phyloP scores from a whole-genome alignment of 2,329 filamentous ascomycete species.

The Grosmannia clavigera region DNA sequence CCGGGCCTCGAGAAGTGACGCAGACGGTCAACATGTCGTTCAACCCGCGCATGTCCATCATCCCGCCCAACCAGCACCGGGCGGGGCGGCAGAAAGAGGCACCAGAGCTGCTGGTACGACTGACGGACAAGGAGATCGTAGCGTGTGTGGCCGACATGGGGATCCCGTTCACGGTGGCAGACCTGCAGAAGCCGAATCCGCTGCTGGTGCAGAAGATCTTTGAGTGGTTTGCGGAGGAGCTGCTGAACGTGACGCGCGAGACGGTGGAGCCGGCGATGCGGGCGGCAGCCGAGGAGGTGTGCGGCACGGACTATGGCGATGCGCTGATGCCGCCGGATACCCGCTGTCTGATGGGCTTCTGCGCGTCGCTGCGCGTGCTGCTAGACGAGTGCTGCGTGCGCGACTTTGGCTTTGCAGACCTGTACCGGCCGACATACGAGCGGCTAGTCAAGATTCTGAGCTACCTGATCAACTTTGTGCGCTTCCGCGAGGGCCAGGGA shows the following conservation, averaged over 20 bases:
- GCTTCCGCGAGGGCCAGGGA: constrained; percentile 90
- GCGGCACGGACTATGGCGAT: constrained; percentile 63
- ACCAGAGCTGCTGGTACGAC: constrained; percentile 46
- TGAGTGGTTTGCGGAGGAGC: constrained; percentile 90
- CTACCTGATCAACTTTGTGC: constrained; percentile 97
- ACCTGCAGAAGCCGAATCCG: constrained; percentile 88
- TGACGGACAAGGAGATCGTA: constrained; percentile 69
- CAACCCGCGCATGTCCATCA: constrained; percentile 49
- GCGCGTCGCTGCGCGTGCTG: constrained; percentile 66
- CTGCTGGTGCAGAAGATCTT: constrained; percentile 95
- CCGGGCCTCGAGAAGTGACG: background rate
- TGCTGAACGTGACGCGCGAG: constrained; percentile 87
- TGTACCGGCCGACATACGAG: constrained; percentile 82
- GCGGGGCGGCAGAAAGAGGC: constrained; percentile 43
- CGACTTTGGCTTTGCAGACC: constrained; percentile 86
- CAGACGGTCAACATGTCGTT: constrained; percentile 35
- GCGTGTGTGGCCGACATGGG: constrained; percentile 96
- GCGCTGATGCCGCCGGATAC: constrained; percentile 71
- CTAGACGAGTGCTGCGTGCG: constrained; percentile 80
- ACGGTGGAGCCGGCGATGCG: constrained; percentile 92
- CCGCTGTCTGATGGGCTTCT: constrained; percentile 92
- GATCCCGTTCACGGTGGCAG: constrained; percentile 72
- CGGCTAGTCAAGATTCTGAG: constrained; percentile 91
- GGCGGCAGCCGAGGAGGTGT: constrained; percentile 78
- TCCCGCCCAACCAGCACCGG: constrained; percentile 39